Percentiles rank a stretch among this genome's conserved stretches.
phyloP scores from a whole-genome alignment of 768 basidiomycete species.

The Sporobolomyces phaffii region DNA sequence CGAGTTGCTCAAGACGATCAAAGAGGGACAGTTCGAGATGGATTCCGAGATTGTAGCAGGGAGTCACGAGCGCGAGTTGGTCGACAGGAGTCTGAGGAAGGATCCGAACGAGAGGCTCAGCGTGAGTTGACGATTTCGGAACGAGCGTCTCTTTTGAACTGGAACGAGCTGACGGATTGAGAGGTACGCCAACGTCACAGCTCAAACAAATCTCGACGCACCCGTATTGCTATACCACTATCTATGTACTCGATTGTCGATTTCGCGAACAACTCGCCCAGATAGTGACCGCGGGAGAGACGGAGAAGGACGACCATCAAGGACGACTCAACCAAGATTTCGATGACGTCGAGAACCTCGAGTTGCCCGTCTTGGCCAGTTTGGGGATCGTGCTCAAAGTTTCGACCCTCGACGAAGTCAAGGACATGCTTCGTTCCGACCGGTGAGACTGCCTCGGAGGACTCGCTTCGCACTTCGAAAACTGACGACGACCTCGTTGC shows the following conservation, averaged over 20 bases:
- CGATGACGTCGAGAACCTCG: background rate
- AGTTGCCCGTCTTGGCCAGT: background rate
- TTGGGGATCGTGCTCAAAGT: constrained; percentile 2
- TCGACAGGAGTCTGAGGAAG: constrained; percentile 70
- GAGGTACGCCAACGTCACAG: constrained; percentile 12
- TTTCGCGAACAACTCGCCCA: too few relatives aligned
- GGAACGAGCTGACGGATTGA: background rate
- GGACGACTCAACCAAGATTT: background rate
- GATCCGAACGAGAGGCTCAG: constrained; percentile 71
- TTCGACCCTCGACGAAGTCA: background rate
- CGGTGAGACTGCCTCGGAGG: too few relatives aligned
- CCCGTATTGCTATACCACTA: constrained; percentile 58
- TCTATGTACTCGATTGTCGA: background rate
- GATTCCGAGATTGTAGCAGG: constrained; percentile 56
- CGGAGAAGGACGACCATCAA: too few relatives aligned
- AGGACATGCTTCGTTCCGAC: background rate
- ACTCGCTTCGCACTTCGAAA: too few relatives aligned
- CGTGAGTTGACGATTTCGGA: constrained; percentile 39
- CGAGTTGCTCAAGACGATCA: constrained; percentile 73
- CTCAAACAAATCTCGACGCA: constrained; percentile 73
- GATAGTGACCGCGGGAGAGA: too few relatives aligned
- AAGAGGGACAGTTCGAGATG: constrained; percentile 65
- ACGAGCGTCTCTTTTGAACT: background rate
- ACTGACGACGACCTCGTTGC: too few relatives aligned
- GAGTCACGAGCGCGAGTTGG: constrained; percentile 63